Evolutionary conservation across 371 early-diverging fungal species (phyloP), one percentile per base, ranked within the genome.

Genomic region (Phascolomyces articulosus): DNA sequence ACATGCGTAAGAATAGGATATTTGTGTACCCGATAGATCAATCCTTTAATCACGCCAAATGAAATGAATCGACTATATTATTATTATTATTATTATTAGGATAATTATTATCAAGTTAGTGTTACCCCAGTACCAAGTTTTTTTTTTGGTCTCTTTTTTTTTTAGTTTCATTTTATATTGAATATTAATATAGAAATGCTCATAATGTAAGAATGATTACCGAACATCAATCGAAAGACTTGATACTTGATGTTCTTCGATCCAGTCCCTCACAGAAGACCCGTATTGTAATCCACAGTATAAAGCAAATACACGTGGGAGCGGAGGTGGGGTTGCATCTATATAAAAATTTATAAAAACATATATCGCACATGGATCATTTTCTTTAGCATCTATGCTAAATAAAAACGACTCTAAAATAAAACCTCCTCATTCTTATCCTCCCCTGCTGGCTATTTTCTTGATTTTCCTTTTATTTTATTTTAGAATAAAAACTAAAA

Each of bases 11-110:
- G 59, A 18, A 93, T 82, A 0, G 95, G 94, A 72, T 93, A 95
- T 67, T 90, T 92, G 75, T 93, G 92, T 1, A 95, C 87, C 27
- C 95, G 85, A 65, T 89, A 87, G 8, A 95, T 75, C 64, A 93
- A 83, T 2, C 89, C 90, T 59, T 95, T 91, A 68, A 93, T 82
- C 3, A 91, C 85, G 0, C 94, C 95, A 80, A 90, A 95, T 6
- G 92, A 85, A 29, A 95, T 86, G 58, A 95, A 87, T 6, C 95
- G 89, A 40, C 94, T 93, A 64, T 26, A 40, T 34, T 34, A 34
- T 9, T n/a, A n/a, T n/a, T n/a, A n/a, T n/a, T n/a, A n/a, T n/a
- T n/a, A n/a, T n/a, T n/a, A n/a, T n/a, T n/a, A n/a, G n/a, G n/a
- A n/a, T n/a, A n/a, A n/a, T n/a, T n/a, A n/a, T n/a, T 24, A 58